phyloP scores from a whole-genome alignment of 352 stramenopile species.

The Phytophthora sansomeana region DNA sequence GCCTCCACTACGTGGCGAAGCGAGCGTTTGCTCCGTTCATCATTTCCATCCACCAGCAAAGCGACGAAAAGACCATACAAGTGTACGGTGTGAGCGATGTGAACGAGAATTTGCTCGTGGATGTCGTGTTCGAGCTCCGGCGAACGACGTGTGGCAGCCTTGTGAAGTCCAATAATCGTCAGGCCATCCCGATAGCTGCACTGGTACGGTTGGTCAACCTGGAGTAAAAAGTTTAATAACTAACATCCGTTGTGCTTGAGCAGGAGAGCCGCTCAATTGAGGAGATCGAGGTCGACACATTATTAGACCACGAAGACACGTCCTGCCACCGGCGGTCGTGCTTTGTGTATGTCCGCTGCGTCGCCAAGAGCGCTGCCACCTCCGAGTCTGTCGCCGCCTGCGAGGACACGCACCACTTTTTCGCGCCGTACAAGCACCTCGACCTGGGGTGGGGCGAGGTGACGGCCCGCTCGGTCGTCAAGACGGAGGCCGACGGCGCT shows the following conservation, averaged over 20 bases:
- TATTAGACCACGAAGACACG: constrained; percentile 45
- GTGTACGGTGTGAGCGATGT: constrained; percentile 63
- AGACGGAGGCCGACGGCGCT: constrained; percentile 10
- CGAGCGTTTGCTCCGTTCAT: constrained; percentile 77
- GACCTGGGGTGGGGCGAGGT: constrained; percentile 48
- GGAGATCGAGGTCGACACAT: constrained; percentile 33
- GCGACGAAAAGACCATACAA: constrained; percentile 32
- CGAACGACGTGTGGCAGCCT: constrained; percentile 46
- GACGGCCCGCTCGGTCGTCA: constrained; percentile 23
- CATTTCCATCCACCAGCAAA: constrained; percentile 48
- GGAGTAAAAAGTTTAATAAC: background rate
- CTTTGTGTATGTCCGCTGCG: constrained; percentile 60
- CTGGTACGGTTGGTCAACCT: constrained; percentile 40
- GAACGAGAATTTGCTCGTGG: constrained; percentile 38
- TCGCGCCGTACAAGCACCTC: constrained; percentile 74
- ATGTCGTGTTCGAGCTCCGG: constrained; percentile 56
- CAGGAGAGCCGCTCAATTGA: constrained; percentile 53
- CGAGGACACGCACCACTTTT: constrained; percentile 70
- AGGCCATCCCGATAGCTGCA: constrained; percentile 34
- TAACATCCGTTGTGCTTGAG: constrained; percentile 9
- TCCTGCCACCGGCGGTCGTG: constrained; percentile 57
- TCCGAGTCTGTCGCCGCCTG: constrained; percentile 25
- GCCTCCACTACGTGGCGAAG: constrained; percentile 79
- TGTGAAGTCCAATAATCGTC: constrained; percentile 45
- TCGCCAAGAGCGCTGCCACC: constrained; percentile 13